Conservation (phyloP, 2,329 filamentous ascomycete genomes). For the Trichoderma guizhouense region DNA sequence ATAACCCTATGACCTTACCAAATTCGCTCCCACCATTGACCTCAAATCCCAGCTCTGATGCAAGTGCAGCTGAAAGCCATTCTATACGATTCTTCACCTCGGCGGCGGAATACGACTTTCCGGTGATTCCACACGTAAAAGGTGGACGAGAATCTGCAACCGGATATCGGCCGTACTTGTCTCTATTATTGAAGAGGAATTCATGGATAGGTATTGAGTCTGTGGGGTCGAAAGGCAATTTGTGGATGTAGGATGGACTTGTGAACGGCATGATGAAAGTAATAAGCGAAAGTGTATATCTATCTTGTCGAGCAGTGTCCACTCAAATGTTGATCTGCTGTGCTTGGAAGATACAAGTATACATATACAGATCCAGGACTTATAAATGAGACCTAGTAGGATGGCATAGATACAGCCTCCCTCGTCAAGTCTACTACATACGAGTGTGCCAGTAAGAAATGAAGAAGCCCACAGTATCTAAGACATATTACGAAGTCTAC, state of each 20-base stretch:
- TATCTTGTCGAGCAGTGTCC: too few species aligned
- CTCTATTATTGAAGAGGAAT: constrained; percentile 64
- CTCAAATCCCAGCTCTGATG: constrained; percentile 65
- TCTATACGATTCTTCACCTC: constrained; percentile 66
- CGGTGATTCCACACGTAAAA: constrained; percentile 69
- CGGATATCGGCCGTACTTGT: constrained; percentile 57
- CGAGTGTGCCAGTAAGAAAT: neutral
- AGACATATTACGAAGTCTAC: neutral
- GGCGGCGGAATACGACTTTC: constrained; percentile 57
- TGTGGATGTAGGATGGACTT: constrained; percentile 18
- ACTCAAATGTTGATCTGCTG: neutral
- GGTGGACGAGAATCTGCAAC: constrained; percentile 58
- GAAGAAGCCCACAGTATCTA: neutral
- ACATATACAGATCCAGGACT: neutral
- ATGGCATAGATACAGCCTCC: neutral
- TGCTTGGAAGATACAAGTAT: neutral
- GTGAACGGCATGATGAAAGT: constrained; percentile 20
- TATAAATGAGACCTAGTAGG: neutral
- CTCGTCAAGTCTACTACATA: neutral
- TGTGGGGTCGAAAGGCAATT: constrained; percentile 36
- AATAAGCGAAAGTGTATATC: neutral
- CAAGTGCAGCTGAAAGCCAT: constrained; percentile 51
- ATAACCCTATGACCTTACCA: constrained; percentile 72
- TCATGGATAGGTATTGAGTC: constrained; percentile 65
- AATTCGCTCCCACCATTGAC: constrained; percentile 68